These are phyloP conservation scores for Chenopodium album DNA, from an alignment of 148 eudicot genomes.

Conservation along the genomic window DNA sequence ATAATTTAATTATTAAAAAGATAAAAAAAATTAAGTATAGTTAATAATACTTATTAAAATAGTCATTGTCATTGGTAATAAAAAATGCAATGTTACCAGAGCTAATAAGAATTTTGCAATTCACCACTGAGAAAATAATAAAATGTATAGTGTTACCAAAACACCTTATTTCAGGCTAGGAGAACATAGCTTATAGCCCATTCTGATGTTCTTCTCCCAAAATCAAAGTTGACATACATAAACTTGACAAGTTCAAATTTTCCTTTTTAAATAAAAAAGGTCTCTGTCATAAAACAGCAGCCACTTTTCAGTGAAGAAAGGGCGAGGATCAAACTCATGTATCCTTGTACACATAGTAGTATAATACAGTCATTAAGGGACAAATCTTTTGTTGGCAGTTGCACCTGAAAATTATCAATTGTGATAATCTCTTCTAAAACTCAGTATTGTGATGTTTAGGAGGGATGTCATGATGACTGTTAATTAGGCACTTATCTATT, in stretches of 20 bases:
- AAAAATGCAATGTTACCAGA: no score
- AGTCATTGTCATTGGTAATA: no score
- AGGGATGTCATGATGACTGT: conserved; percentile 1
- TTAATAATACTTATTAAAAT: no score
- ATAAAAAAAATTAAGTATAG: no score
- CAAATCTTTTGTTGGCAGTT: neutral
- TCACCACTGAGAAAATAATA: no score
- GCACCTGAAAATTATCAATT: neutral
- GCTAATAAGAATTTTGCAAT: no score
- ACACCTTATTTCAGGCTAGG: no score
- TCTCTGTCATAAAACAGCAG: neutral
- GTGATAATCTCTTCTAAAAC: neutral
- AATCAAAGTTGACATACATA: neutral
- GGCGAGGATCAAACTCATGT: neutral
- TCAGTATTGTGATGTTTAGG: neutral
- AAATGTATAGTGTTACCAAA: no score
- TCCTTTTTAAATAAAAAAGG: neutral
- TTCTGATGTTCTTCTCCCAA: neutral
- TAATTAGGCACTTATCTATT: neutral
- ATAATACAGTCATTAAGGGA: neutral
- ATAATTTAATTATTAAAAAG: no score
- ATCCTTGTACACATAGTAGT: neutral
- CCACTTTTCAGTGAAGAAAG: neutral
- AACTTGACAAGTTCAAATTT: neutral
- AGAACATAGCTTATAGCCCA: neutral